Evolutionary conservation across 1,284 basidiomycete species (phyloP), one percentile per base, ranked within the genome.

Genomic region (Malassezia sympodialis): DNA sequence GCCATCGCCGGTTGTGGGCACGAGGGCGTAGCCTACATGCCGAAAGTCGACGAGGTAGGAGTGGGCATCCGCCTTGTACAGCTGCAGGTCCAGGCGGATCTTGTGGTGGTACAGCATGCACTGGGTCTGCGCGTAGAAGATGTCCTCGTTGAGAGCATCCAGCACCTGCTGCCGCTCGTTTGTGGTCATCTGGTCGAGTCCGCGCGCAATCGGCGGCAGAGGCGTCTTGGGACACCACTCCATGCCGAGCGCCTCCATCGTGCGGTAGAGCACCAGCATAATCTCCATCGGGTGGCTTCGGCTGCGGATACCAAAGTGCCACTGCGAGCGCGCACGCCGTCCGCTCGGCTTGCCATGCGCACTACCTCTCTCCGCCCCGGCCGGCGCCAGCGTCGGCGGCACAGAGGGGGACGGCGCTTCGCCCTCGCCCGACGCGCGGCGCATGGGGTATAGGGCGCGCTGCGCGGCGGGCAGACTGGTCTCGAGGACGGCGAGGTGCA

Each of bases 1-100:
- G 26, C 11, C 46, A 4, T 10, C 17, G 46, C 8, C 17, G 30
- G 43, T 11, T 12, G 23, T 10, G 8, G 12, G 23, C 4, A 17
- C 58, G n/a, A 65, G 52, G 76, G 90, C 90, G 58, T 91, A 88
- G 67, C 88, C 89, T 72, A 96, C 87, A 78, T 96, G 93, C 67
- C 94, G 84, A 78, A 99, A 98, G 74, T 98, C 93, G 59, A 98
- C 94, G 28, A 98, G 82, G 76, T 96, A 98, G 77, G 96, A 96
- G 73, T 86, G 83, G 31, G 85, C 84, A 75, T 98, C 93, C 24
- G 96, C 89, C 79, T 88, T 86, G 76, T 96, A 98, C 41, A 96
- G 80, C 68, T 96, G 90, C 2, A 98, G 80, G 76, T 96, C 94
- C 91, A 96, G 96, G 24, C 93, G 81, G 8, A 72, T 57, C 39